Evolutionary conservation across 768 basidiomycete species (phyloP).

Genomic region (Boletus vermiculosoides): DNA sequence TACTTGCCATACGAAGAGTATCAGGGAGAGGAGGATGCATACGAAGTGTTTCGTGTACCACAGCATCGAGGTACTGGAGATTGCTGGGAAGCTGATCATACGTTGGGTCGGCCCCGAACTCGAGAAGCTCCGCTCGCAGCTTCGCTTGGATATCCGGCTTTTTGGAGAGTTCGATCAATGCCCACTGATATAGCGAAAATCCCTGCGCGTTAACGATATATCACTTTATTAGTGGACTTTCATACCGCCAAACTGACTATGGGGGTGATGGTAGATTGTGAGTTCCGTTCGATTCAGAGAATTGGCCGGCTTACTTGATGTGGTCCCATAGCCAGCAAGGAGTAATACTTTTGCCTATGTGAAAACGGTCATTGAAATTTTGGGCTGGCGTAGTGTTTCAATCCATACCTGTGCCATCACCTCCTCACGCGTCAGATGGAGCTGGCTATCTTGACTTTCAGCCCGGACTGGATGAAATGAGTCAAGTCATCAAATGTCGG

Average conservation of each 20-base stretch:
- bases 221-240: too few species aligned
- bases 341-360: slow-evolving; percentile 38
- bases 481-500: background rate
- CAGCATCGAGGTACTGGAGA: slow-evolving; percentile 58
- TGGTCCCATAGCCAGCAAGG: slow-evolving; percentile 42
- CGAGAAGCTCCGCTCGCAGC: slow-evolving; percentile 52
- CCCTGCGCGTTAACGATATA: background rate
- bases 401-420: slow-evolving; percentile 34
- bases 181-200: slow-evolving; percentile 36
- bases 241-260: slow-evolving; percentile 16
- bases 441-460: slow-evolving; percentile 29
- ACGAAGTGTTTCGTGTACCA: slow-evolving; percentile 46
- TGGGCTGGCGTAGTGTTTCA: background rate
- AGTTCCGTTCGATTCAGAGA: background rate
- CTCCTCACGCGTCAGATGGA: slow-evolving; percentile 41
- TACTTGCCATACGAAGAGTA: slow-evolving; percentile 14
- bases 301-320: slow-evolving; percentile 30
- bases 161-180: slow-evolving; percentile 53
- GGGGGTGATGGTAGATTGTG: background rate
- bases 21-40: slow-evolving; percentile 42
- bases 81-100: slow-evolving; percentile 51
- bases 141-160: slow-evolving; percentile 45
- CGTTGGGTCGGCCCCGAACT: slow-evolving; percentile 44
- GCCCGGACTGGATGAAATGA: slow-evolving; percentile 34
- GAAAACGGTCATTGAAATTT: background rate